Evolutionary conservation across 2,329 filamentous ascomycete genomes (phyloP).

Genomic region (Penicillium concentricum): DNA sequence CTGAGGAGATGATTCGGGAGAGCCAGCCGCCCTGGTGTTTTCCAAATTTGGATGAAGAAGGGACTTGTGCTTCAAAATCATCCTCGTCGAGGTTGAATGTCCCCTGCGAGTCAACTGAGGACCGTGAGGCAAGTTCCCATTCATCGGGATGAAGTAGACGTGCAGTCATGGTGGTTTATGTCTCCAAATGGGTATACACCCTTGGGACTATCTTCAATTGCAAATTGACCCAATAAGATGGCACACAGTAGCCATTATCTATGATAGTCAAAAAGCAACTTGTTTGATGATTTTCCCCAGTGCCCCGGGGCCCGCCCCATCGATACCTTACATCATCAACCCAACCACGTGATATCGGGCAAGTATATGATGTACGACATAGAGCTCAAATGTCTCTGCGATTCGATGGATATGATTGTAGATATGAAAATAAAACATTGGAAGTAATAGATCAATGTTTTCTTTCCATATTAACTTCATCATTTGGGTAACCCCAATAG

Average conservation of each 20-base stretch:
- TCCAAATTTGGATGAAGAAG: conserved; percentile 27
- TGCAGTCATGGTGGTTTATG: conserved; percentile 32
- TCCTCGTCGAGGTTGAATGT: conserved; percentile 44
- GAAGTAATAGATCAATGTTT: too few species aligned
- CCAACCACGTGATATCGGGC: neutral
- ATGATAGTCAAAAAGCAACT: neutral
- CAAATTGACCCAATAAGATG: neutral
- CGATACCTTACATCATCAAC: conserved; percentile 8
- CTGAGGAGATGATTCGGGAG: conserved; percentile 28
- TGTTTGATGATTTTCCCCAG: neutral
- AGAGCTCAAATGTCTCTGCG: neutral
- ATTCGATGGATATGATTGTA: neutral
- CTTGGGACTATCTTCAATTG: conserved; percentile 10
- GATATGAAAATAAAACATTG: neutral
- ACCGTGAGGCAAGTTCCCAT: conserved; percentile 42
- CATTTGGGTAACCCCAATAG: neutral
- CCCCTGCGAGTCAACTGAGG: conserved; percentile 41
- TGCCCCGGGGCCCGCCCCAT: neutral
- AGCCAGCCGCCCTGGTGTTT: conserved; percentile 21
- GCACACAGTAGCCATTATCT: neutral
- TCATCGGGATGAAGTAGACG: conserved; percentile 43
- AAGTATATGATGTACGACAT: neutral
- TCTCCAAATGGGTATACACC: conserved; percentile 14
- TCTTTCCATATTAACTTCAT: too few species aligned
- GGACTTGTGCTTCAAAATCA: conserved; percentile 42